phyloP scores from a whole-genome alignment of 108 stramenopile genomes.

The Skeletonema menzelii region DNA sequence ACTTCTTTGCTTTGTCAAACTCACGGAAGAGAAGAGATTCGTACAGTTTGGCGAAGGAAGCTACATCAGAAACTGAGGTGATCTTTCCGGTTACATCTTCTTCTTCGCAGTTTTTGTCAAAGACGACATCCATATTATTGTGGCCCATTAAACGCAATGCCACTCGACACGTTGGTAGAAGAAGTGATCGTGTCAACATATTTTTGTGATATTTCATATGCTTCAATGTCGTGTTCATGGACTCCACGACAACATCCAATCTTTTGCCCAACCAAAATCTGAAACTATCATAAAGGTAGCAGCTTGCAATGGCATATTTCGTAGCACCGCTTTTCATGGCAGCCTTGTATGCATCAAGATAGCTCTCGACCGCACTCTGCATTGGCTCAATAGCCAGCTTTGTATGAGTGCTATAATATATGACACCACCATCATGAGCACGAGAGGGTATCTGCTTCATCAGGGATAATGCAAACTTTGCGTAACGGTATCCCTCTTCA shows the following conservation, averaged over 20 bases:
- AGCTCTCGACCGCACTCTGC: constrained; percentile 8
- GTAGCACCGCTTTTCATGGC: constrained; percentile 16
- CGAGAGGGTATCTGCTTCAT: not conserved
- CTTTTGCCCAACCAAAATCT: constrained; percentile 10
- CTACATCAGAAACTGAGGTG: no score
- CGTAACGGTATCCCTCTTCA: constrained; percentile 1
- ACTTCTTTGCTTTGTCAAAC: not conserved
- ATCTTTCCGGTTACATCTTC: not conserved
- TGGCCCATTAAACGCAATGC: not conserved
- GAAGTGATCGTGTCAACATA: not conserved
- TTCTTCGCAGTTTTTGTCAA: not conserved
- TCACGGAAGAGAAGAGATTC: not conserved
- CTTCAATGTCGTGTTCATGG: not conserved
- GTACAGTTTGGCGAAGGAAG: not conserved
- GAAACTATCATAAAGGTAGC: not conserved
- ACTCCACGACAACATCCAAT: constrained; percentile 1
- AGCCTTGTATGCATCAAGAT: not conserved
- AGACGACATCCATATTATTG: not conserved
- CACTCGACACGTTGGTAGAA: not conserved
- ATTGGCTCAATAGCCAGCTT: not conserved
- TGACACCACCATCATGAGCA: not conserved
- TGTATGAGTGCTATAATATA: not conserved
- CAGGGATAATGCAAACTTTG: constrained; percentile 6
- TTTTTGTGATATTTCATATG: not conserved
- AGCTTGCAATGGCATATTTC: constrained; percentile 7